Conservation (phyloP, 352 stramenopile genomes). For the Phytophthora cactorum region DNA sequence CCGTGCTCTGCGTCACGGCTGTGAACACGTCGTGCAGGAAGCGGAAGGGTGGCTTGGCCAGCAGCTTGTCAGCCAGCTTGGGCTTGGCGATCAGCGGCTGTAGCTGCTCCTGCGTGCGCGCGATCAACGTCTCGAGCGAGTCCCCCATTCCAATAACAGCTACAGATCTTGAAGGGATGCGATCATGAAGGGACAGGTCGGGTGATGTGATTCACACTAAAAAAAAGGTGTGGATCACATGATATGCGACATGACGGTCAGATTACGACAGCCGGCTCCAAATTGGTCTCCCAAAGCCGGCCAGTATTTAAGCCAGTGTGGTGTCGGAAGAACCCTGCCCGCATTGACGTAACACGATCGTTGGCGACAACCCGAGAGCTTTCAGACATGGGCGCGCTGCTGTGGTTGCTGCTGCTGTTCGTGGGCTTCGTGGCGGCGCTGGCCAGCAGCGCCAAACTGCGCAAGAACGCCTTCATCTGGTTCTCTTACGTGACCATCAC, state of each 20-base stretch:
- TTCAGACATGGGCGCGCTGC: constrained; percentile 37
- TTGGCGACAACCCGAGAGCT: not conserved
- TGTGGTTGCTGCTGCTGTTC: constrained; percentile 51
- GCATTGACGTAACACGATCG: constrained; percentile 6
- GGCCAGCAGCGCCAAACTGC: constrained; percentile 49
- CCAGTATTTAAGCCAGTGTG: not conserved
- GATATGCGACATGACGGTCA: not conserved
- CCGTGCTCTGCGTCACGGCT: constrained; percentile 83
- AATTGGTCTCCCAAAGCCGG: not conserved
- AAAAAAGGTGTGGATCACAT: not conserved
- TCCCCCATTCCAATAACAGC: constrained; percentile 46
- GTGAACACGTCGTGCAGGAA: constrained; percentile 96
- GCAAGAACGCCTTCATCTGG: constrained; percentile 74
- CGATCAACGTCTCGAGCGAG: constrained; percentile 69
- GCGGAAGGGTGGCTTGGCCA: constrained; percentile 96
- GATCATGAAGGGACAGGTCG: not conserved
- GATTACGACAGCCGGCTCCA: not conserved
- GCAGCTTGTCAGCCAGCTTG: constrained; percentile 95
- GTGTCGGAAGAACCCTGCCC: constrained; percentile 1
- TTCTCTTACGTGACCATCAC: constrained; percentile 83
- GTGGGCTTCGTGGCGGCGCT: constrained; percentile 50
- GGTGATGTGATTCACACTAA: not conserved
- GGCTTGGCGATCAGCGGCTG: constrained; percentile 93
- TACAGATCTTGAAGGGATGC: constrained; percentile 12
- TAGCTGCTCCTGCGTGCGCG: constrained; percentile 84